Conservation (phyloP, 768 basidiomycete species). For the Kondoa subrosea region DNA sequence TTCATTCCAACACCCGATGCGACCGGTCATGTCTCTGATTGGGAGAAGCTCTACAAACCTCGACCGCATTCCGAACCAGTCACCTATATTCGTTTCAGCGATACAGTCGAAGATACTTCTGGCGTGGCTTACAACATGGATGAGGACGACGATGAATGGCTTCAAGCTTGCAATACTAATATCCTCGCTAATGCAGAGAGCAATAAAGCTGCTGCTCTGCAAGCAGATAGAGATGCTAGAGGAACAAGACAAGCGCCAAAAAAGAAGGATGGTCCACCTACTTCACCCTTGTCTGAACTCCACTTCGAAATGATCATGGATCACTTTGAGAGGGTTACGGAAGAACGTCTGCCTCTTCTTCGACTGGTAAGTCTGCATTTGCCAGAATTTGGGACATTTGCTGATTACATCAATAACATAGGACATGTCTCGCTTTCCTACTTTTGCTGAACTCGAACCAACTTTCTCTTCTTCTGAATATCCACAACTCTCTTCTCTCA, state of each 20-base stretch:
- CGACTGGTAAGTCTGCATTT: slow-evolving; percentile 56
- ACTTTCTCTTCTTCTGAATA: slow-evolving; percentile 10
- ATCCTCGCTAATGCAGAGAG: slow-evolving; percentile 42
- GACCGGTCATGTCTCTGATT: slow-evolving; percentile 59
- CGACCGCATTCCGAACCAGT: slow-evolving; percentile 58
- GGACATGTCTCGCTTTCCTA: slow-evolving; percentile 30
- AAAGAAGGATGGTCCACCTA: slow-evolving; percentile 36
- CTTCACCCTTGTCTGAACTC: slow-evolving; percentile 54
- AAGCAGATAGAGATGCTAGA: slow-evolving; percentile 29
- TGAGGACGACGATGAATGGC: slow-evolving; percentile 87
- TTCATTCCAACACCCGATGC: slow-evolving; percentile 90
- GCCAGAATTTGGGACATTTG: not conserved
- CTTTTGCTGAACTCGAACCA: slow-evolving; percentile 28
- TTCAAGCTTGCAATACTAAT: slow-evolving; percentile 59
- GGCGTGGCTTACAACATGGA: slow-evolving; percentile 87
- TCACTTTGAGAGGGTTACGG: slow-evolving; percentile 74
- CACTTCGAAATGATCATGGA: slow-evolving; percentile 94
- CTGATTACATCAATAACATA: slow-evolving; percentile 14
- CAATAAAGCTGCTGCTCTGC: not conserved
- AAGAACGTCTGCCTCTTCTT: slow-evolving; percentile 73
- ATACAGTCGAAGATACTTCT: slow-evolving; percentile 64
- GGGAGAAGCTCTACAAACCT: slow-evolving; percentile 55
- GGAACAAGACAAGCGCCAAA: slow-evolving; percentile 30
- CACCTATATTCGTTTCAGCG: slow-evolving; percentile 62
- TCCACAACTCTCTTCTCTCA: slow-evolving; percentile 44